Percentiles rank a stretch among this genome's conserved stretches.
These are phyloP conservation scores for Ascomycota sp. DNA, from an alignment of 2,329 filamentous ascomycete genomes.

Conservation along the genomic window DNA sequence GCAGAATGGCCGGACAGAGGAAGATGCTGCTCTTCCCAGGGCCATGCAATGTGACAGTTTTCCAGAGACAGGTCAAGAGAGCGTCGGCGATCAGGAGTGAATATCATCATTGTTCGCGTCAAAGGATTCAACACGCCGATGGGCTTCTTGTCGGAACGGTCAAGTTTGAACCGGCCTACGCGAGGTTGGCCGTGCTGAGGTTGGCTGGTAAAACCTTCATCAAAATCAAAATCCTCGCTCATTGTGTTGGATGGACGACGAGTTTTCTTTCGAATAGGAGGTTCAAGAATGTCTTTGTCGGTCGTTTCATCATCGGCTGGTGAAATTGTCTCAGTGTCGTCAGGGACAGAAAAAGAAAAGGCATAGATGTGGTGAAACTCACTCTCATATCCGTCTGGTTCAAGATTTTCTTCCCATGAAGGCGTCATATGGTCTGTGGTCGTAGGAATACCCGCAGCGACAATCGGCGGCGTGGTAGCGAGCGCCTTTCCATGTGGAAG, in stretches of 20 bases:
- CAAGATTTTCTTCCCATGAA: conserved; percentile 14
- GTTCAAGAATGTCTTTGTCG: conserved; percentile 33
- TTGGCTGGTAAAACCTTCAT: conserved; percentile 23
- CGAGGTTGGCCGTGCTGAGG: conserved; percentile 28
- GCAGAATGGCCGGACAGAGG: conserved; percentile 45
- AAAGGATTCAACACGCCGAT: conserved; percentile 34
- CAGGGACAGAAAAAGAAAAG: too few species aligned
- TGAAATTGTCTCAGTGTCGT: conserved; percentile 13
- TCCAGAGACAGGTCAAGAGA: conserved; percentile 31
- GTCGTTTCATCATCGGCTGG: conserved; percentile 39
- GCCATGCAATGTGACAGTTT: conserved; percentile 27
- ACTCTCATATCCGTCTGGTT: conserved; percentile 37
- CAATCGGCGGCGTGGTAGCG: conserved; percentile 16
- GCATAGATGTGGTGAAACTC: conserved; percentile 15
- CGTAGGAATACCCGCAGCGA: conserved; percentile 1
- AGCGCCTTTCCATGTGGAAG: conserved; percentile 20
- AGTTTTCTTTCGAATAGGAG: conserved; percentile 24
- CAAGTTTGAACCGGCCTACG: conserved; percentile 29
- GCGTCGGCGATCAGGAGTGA: conserved; percentile 28
- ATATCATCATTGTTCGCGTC: conserved; percentile 40
- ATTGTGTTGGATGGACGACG: conserved; percentile 16
- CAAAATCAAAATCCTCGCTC: conserved; percentile 26
- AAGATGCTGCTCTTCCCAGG: conserved; percentile 18
- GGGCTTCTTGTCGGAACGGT: conserved; percentile 31
- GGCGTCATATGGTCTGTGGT: conserved; percentile 7